These are phyloP conservation scores for Croton laevigatus DNA, from an alignment of 441 rosid species.

Conservation along the genomic window DNA sequence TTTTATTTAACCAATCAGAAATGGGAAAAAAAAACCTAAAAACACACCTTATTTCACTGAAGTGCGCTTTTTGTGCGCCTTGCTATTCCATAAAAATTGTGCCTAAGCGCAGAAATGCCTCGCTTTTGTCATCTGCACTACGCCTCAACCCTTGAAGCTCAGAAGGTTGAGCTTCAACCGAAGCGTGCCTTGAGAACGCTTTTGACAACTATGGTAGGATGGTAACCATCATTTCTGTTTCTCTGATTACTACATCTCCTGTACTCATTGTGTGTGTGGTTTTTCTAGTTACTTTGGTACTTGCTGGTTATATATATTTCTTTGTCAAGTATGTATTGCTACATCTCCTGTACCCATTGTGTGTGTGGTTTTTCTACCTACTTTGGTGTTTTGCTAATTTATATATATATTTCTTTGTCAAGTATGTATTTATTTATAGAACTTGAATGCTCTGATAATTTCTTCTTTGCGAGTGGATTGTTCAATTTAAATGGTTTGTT, in stretches of 20 bases:
- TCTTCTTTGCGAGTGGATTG: conserved; percentile 2
- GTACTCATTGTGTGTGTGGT: conserved; percentile 9
- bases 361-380: neutral
- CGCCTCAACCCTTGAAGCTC: no score
- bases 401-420: neutral
- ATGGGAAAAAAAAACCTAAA: no score
- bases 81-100: no score
- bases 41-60: no score
- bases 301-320: neutral
- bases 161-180: no score
- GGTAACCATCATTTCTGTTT: neutral
- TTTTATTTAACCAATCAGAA: no score
- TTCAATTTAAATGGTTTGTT: conserved; percentile 18
- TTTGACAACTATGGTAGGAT: neutral
- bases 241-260: neutral
- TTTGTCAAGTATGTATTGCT: neutral
- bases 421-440: no score
- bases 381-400: neutral
- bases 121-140: no score
- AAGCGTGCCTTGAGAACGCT: no score
- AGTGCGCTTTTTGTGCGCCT: no score
- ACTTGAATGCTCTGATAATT: conserved; percentile 15
- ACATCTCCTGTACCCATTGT: conserved; percentile 5
- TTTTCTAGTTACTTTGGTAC: neutral
- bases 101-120: no score